phyloP scores from a whole-genome alignment of 106 monocot species.

The Dioscorea dumetorum region DNA sequence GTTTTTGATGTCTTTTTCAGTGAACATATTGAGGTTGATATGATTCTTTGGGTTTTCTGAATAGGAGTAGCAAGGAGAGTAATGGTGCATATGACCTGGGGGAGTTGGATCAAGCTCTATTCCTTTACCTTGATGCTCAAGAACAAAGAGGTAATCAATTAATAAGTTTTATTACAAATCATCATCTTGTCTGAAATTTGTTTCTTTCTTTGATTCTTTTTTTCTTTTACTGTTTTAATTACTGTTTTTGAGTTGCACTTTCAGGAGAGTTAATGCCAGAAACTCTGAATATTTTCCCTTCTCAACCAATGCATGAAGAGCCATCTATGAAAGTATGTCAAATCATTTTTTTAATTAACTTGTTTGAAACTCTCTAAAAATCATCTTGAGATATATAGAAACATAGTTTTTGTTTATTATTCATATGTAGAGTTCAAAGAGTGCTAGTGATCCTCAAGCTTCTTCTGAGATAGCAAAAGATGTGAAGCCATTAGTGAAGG shows the following conservation, averaged over 20 bases:
- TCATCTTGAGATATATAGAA: background rate
- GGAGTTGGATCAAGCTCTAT: constrained; percentile 88
- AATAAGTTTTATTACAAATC: background rate
- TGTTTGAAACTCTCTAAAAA: too few relatives aligned
- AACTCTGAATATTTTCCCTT: constrained; percentile 84
- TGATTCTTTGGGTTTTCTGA: background rate
- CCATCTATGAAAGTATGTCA: constrained; percentile 56
- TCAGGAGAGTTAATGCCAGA: constrained; percentile 56
- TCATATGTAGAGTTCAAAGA: constrained; percentile 9
- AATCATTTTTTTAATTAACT: too few relatives aligned
- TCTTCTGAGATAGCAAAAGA: constrained; percentile 34
- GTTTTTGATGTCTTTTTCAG: background rate
- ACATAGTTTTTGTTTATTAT: too few relatives aligned
- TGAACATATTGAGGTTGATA: too few relatives aligned
- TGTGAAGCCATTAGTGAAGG: constrained; percentile 8
- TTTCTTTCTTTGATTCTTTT: too few relatives aligned
- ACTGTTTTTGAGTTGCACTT: constrained; percentile 17
- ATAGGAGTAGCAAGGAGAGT: constrained; percentile 25
- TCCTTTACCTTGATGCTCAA: constrained; percentile 77
- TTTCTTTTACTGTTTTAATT: background rate
- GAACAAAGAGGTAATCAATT: constrained; percentile 60
- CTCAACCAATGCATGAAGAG: constrained; percentile 78
- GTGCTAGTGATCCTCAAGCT: constrained; percentile 4
- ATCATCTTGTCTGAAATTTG: background rate
- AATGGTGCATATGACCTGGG: constrained; percentile 58